A percentile compares a stretch with the other conserved stretches of the same genome.
Conservation (phyloP, 768 basidiomycete species). For the Suillus variegatus region DNA sequence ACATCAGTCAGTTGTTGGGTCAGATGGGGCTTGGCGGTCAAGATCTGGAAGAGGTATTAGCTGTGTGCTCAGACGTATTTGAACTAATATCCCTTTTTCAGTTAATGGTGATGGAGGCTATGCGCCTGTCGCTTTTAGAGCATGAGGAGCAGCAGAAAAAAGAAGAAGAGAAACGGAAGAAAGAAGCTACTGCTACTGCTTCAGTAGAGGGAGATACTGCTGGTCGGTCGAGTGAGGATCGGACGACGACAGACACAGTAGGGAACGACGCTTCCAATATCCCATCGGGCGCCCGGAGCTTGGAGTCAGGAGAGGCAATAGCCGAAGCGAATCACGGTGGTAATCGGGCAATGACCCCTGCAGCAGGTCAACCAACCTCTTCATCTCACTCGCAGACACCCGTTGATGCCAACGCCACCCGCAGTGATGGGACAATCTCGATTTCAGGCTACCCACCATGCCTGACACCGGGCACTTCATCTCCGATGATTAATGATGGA, state of each 20-base stretch:
- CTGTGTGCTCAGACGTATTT: conserved; percentile 13
- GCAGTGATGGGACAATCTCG: conserved; percentile 28
- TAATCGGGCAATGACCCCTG: conserved; percentile 32
- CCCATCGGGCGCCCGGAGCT: conserved; percentile 10
- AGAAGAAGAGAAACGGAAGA: conserved; percentile 69
- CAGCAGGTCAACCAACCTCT: conserved; percentile 36
- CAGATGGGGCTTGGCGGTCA: conserved; percentile 76
- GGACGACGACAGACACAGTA: conserved; percentile 8
- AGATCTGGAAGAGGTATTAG: conserved; percentile 86
- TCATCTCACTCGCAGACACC: conserved; percentile 27
- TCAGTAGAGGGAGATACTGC: conserved; percentile 24
- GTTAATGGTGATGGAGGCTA: conserved; percentile 99
- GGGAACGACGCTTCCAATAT: conserved; percentile 7
- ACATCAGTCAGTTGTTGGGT: conserved; percentile 62
- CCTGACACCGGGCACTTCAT: conserved; percentile 15
- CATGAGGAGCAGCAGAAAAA: conserved; percentile 91
- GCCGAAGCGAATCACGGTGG: conserved; percentile 14
- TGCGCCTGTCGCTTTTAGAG: conserved; percentile 91
- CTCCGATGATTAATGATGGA: conserved; percentile 12
- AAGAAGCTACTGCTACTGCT: conserved; percentile 35
- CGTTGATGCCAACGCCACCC: conserved; percentile 28
- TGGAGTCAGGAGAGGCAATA: conserved; percentile 14
- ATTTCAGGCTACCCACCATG: conserved; percentile 15
- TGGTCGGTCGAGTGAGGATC: conserved; percentile 8
- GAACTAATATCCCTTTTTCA: conserved; percentile 34